Conservation (phyloP, 192 early-diverging fungal genomes). For the Jimgerdemannia flammicorona region DNA sequence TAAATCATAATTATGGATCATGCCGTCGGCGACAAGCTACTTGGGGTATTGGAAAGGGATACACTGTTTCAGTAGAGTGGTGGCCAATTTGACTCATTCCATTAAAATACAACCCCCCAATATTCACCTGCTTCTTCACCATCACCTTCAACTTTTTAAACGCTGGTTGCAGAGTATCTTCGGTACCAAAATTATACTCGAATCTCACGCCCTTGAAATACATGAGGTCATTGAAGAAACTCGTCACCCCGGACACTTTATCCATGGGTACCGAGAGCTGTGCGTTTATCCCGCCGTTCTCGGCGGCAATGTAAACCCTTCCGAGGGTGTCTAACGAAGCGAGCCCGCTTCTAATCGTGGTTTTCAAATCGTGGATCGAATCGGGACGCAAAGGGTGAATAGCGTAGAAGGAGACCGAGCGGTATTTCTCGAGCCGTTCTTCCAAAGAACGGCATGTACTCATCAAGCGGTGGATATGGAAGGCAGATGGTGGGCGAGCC, state of each 20-base stretch:
- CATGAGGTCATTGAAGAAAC: slow-evolving; percentile 41
- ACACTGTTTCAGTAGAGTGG: background rate
- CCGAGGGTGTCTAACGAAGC: slow-evolving; percentile 51
- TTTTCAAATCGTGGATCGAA: slow-evolving; percentile 3
- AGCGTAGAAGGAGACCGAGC: slow-evolving; percentile 24
- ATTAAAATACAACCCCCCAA: background rate
- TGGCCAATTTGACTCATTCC: too few species aligned
- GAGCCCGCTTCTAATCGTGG: slow-evolving; percentile 7
- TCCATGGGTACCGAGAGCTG: slow-evolving; percentile 64
- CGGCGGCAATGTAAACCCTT: slow-evolving; percentile 63
- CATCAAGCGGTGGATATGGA: background rate
- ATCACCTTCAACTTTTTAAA: slow-evolving; percentile 65
- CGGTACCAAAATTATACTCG: slow-evolving; percentile 21
- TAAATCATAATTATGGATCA: slow-evolving; percentile 41
- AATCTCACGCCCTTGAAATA: slow-evolving; percentile 27
- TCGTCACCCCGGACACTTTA: slow-evolving; percentile 44
- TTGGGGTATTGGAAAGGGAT: slow-evolving; percentile 1
- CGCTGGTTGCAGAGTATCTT: slow-evolving; percentile 42
- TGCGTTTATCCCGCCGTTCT: slow-evolving; percentile 64
- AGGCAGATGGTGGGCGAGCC: too few species aligned
- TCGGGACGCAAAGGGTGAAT: slow-evolving; percentile 9
- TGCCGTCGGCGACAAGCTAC: slow-evolving; percentile 49
- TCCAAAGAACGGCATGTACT: background rate
- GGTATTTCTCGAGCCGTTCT: slow-evolving; percentile 1
- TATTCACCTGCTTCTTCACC: slow-evolving; percentile 42